Evolutionary conservation across 2,329 filamentous ascomycete genomes (phyloP).

Genomic region (Calonectria hawksworthii): DNA sequence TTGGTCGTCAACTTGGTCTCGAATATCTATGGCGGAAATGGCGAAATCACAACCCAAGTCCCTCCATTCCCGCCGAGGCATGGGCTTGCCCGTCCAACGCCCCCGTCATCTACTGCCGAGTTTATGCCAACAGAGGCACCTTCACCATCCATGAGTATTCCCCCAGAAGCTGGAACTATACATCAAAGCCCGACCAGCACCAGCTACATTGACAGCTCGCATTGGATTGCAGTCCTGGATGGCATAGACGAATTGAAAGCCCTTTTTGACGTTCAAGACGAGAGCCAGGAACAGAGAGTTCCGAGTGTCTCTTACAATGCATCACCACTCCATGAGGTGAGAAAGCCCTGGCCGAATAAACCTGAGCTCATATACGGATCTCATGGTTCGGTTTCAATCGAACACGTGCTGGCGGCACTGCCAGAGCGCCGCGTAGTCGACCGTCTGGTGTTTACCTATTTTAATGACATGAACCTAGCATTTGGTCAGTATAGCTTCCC

Average conservation of each 20-base stretch:
- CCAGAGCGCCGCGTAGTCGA: conserved; percentile 17
- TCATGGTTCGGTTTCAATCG: background rate
- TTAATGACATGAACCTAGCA: conserved; percentile 15
- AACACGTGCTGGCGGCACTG: background rate
- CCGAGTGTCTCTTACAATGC: background rate
- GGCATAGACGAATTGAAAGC: background rate
- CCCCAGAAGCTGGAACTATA: background rate
- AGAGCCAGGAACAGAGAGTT: background rate
- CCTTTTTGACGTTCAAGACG: background rate
- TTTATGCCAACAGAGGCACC: background rate
- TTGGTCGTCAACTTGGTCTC: background rate
- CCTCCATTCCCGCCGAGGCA: background rate
- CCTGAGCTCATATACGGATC: background rate
- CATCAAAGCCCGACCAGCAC: background rate
- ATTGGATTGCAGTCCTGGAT: background rate
- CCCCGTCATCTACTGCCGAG: background rate
- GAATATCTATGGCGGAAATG: background rate
- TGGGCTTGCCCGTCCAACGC: background rate
- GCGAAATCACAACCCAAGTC: background rate
- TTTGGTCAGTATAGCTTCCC: background rate
- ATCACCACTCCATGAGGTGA: background rate
- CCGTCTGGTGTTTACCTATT: conserved; percentile 15
- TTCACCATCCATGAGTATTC: background rate
- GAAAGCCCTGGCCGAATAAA: background rate
- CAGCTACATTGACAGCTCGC: background rate